Base-by-base conservation (phyloP, 371 early-diverging fungal genomes). In the Zancudomyces culisetae region DNA sequence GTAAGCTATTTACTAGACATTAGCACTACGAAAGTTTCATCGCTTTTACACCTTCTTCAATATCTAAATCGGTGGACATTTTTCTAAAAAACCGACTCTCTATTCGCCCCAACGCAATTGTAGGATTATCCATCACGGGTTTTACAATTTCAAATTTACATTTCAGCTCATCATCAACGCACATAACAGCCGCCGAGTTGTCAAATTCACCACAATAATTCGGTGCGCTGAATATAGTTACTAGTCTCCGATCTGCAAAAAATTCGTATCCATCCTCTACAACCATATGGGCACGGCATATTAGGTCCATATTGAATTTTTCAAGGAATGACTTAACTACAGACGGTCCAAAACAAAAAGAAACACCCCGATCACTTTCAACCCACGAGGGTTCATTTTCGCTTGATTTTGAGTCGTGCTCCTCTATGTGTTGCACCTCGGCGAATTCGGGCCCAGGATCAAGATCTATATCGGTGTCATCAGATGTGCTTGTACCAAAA, bases 151-250 rank as follows among this genome's bases (percentile, higher is more conserved):
- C 60, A 54, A 68, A 68, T 42, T 52, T 55, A 45, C 90, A 90
- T 69, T 90, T 80, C 54, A 98, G 74, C 27, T 90, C 81, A 61
- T 91, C 87, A 66, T 92, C 91, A 27, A 98, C 94, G 55, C 83
- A 85, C 95, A 98, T 92, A 77, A 98, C 91, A 3, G 94, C 97
- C 13, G 92, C 98, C 1, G 91, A 84, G 66, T 92, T 94, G 58
- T 87, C 91, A 59, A 90, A 92, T 72, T 88, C 90, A 48, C 90
- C 91, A 65, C 92, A 92, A 64, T 92, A 94, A 66, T 93, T 93
- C 45, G 95, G 94, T 19, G 93, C 94, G 24, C 86, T 86, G 60
- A 94, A 96, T 49, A 96, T 63, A 1, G 95, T 96, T 1, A 91
- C 89, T 49, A 96, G 69, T 63, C 93, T 82, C 50, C 94, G 77